phyloP scores from a whole-genome alignment of 192 early-diverging fungal species.

The Linnemannia hyalina region DNA sequence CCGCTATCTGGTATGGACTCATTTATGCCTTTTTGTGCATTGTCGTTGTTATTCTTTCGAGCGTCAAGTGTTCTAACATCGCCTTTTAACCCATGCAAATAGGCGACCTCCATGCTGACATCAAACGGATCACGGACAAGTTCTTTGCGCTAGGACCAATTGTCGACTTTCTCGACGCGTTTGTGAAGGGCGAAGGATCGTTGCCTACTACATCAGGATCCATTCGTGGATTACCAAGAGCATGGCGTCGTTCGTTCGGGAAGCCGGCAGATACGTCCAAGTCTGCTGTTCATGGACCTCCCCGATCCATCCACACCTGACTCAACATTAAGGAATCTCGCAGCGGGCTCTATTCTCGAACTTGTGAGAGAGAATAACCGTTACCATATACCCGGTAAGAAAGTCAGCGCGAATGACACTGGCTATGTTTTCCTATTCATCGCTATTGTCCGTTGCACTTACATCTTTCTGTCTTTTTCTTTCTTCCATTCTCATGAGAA shows the following conservation, averaged over 20 bases:
- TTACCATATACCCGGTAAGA: too few relatives aligned
- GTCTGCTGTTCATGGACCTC: constrained; percentile 13
- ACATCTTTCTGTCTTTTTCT: too few relatives aligned
- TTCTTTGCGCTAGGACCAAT: constrained; percentile 7
- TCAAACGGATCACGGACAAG: constrained; percentile 15
- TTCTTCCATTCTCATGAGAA: too few relatives aligned
- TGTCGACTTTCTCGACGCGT: constrained; percentile 10
- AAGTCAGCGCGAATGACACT: too few relatives aligned
- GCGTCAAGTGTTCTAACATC: too few relatives aligned
- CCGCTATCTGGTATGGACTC: too few relatives aligned
- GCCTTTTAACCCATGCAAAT: too few relatives aligned
- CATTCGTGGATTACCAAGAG: constrained; percentile 16
- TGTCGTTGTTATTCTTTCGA: too few relatives aligned
- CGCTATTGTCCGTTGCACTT: too few relatives aligned
- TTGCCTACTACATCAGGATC: background rate
- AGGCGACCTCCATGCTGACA: constrained; percentile 13
- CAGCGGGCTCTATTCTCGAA: constrained; percentile 17
- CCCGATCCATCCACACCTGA: background rate
- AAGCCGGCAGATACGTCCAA: too few relatives aligned
- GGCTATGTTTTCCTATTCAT: too few relatives aligned
- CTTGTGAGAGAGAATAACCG: constrained; percentile 13
- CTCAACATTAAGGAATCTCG: constrained; percentile 13
- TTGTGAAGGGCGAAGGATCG: constrained; percentile 3
- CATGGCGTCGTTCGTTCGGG: background rate
- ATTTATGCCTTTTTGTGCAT: too few relatives aligned